Evolutionary conservation across 345 rosid genomes (phyloP).

Genomic region (Eucalyptus microcorys): DNA sequence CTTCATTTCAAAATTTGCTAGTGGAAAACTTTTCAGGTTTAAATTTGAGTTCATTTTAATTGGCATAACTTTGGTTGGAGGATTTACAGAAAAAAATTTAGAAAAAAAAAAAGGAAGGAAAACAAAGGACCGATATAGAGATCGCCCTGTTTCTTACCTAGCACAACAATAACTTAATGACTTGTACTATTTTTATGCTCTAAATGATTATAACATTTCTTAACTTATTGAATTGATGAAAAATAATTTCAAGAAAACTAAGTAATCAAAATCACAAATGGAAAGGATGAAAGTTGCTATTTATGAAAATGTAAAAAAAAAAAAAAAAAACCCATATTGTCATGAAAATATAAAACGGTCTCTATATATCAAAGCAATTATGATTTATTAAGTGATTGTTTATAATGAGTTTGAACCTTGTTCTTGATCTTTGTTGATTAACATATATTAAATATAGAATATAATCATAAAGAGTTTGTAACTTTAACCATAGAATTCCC

Average conservation of each 20-base stretch:
- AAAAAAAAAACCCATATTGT: too few relatives aligned
- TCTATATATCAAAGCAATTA: not conserved
- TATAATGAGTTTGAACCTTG: not conserved
- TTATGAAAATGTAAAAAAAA: not conserved
- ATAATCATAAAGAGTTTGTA: not conserved
- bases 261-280: not conserved
- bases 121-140: not conserved
- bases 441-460: too few relatives aligned
- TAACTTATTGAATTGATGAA: not conserved
- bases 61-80: too few relatives aligned
- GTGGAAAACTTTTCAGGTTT: too few relatives aligned
- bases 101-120: not conserved
- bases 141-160: not conserved
- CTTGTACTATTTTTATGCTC: not conserved
- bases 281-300: not conserved
- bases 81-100: too few relatives aligned
- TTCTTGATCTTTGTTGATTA: not conserved
- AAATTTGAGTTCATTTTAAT: too few relatives aligned
- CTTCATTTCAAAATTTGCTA: too few relatives aligned
- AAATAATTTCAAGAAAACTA: not conserved
- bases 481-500: not conserved
- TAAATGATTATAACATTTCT: not conserved
- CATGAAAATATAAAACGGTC: not conserved
- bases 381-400: not conserved
- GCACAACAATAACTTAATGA: not conserved